Evolutionary conservation across 2,329 filamentous ascomycete species (phyloP), one percentile per base, ranked within the genome.

Genomic region (Calonectria leucothoes): DNA sequence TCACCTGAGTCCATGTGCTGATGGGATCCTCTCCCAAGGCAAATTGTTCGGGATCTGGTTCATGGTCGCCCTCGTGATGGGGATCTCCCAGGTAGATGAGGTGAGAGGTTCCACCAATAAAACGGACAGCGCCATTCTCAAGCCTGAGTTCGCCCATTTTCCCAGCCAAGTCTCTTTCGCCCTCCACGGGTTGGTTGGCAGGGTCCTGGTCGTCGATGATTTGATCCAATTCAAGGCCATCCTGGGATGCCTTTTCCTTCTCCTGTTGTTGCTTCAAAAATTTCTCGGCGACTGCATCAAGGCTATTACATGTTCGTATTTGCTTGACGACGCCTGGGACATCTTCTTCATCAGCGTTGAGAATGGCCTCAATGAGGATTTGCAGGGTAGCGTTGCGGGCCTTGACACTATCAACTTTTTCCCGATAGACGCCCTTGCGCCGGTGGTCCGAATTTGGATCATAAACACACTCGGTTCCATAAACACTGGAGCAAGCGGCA

Each of bases 381-480:
- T 98, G 95, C 69, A 98, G 87, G 1, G 96, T 98, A 42, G 95
- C 94, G 81, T 93, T 95, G 75, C 92, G 92, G 27, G 95, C 96
- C 86, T 97, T 97, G 83, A 96, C 90, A 81, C 91, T 95, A 83
- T 98, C 96, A 29, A 94, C 92, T 84, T 98, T 97, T 85, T 98
- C 95, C 81, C 96, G 96, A 84, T 98, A 98, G 63, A 98, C 97
- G 73, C 97, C 97, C 84, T 98, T 98, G 65, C 97, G 93, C 64
- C 97, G 94, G 83, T 98, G 96, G 83, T 99, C 97, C 72, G 96
- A 98, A 82, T 96, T 97, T 4, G 96, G 96, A 82, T 98, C 96
- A 88, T 98, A 98, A 77, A 98, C 89, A 83, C 97, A 98, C 86
- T 94, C 92, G 74, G 94, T 97, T 74, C 92, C 91, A 82, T 99